These are phyloP conservation scores for Citrullus amarus DNA, from an alignment of 306 rosid species.

Conservation along the genomic window DNA sequence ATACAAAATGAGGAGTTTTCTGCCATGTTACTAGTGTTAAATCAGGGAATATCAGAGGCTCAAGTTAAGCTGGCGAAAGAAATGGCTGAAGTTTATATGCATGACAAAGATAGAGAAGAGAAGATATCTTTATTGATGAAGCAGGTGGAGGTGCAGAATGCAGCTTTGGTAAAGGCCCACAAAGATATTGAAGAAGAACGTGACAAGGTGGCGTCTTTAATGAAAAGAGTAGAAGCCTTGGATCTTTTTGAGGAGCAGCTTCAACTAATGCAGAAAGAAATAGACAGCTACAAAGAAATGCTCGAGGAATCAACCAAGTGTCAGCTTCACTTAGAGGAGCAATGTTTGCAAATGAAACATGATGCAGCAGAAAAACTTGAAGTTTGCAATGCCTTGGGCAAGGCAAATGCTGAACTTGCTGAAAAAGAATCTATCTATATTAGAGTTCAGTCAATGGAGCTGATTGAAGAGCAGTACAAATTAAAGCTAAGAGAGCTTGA, in stretches of 20 bases:
- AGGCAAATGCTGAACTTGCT: constrained; percentile 5
- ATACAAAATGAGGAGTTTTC: constrained; percentile 64
- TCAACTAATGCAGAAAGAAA: constrained; percentile 27
- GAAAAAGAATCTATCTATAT: not conserved
- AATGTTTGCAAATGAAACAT: constrained; percentile 2
- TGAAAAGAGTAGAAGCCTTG: constrained; percentile 31
- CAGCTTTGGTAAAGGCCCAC: constrained; percentile 24
- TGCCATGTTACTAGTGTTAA: constrained; percentile 46
- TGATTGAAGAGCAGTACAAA: constrained; percentile 7
- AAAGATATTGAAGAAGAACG: constrained; percentile 22
- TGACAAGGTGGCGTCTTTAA: constrained; percentile 21
- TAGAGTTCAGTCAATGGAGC: constrained; percentile 8
- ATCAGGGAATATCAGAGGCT: constrained; percentile 46
- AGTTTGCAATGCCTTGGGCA: not conserved
- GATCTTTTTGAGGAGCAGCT: constrained; percentile 25
- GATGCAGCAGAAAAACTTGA: constrained; percentile 11
- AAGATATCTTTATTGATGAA: constrained; percentile 27
- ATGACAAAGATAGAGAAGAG: constrained; percentile 30
- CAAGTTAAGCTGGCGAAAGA: constrained; percentile 32
- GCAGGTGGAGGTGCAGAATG: constrained; percentile 51
- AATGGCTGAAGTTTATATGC: constrained; percentile 24
- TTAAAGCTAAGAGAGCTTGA: constrained; percentile 4
- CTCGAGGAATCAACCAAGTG: constrained; percentile 37
- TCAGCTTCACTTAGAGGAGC: constrained; percentile 16
- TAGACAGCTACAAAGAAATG: constrained; percentile 39